Evolutionary conservation across 495 filamentous ascomycete genomes (phyloP).

Genomic region (Glarea lozoyensis): DNA sequence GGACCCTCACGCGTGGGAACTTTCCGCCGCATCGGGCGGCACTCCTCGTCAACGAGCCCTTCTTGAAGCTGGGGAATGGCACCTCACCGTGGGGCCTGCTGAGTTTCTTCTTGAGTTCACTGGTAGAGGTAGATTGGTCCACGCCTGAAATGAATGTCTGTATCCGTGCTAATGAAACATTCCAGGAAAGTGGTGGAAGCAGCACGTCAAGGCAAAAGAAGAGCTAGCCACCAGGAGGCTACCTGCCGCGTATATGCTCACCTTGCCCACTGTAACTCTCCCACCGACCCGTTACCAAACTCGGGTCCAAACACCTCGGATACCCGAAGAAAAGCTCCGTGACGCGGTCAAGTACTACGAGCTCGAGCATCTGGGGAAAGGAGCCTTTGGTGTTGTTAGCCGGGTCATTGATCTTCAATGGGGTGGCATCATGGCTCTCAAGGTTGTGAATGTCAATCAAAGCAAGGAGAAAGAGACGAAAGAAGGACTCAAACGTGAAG

Average conservation of each 20-base stretch:
- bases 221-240: background rate
- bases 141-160: background rate
- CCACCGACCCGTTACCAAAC: background rate
- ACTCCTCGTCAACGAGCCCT: background rate
- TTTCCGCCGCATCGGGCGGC: background rate
- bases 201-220: background rate
- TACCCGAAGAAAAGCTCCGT: background rate
- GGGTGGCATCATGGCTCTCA: background rate
- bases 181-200: background rate
- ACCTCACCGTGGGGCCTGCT: background rate
- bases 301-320: background rate
- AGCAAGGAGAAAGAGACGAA: background rate
- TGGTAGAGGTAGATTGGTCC: background rate
- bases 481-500: background rate
- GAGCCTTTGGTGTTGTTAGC: background rate
- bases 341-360: background rate
- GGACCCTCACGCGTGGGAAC: background rate
- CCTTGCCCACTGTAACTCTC: background rate
- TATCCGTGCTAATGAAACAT: background rate
- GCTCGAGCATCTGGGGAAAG: background rate
- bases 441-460: background rate
- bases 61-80: background rate
- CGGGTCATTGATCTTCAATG: background rate
- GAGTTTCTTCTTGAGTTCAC: background rate
- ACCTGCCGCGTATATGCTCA: background rate